phyloP scores from a whole-genome alignment of 306 rosid genomes.

The Rosa persica region DNA sequence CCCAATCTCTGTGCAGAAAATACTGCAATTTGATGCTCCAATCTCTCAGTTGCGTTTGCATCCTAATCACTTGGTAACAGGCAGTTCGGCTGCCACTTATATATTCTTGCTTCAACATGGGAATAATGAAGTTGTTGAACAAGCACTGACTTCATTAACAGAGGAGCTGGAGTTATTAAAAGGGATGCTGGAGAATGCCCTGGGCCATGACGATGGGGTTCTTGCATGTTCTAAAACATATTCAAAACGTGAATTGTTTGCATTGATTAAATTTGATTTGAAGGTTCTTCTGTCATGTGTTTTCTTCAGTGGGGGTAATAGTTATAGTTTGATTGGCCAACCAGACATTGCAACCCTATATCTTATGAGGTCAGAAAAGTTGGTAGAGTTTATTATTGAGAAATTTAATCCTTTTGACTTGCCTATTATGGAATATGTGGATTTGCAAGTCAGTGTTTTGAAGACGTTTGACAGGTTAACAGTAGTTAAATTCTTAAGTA shows the following conservation, averaged over 20 bases:
- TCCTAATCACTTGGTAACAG: conserved; percentile 83
- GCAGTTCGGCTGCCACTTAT: conserved; percentile 89
- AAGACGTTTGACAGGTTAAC: conserved; percentile 69
- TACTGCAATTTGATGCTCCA: conserved; percentile 68
- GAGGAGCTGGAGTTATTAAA: conserved; percentile 75
- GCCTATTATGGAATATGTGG: conserved; percentile 58
- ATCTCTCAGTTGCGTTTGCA: conserved; percentile 80
- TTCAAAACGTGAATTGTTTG: conserved; percentile 67
- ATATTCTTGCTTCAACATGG: conserved; percentile 88
- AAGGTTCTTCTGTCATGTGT: conserved; percentile 72
- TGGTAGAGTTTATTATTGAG: conserved; percentile 52
- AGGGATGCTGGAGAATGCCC: conserved; percentile 47
- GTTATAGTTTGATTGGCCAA: conserved; percentile 52
- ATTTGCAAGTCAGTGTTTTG: conserved; percentile 69
- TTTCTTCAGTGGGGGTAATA: conserved; percentile 45
- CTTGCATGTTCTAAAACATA: conserved; percentile 37
- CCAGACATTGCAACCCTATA: conserved; percentile 45
- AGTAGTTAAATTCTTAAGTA: conserved; percentile 55
- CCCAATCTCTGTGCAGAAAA: conserved; percentile 62
- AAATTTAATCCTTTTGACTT: conserved; percentile 70
- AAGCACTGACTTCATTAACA: conserved; percentile 50
- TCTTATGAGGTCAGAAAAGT: conserved; percentile 61
- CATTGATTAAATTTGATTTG: conserved; percentile 77
- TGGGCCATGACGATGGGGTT: conserved; percentile 33
- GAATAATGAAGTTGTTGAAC: conserved; percentile 80